These are phyloP conservation scores for Thalassiosira mediterranea DNA, from an alignment of 352 stramenopile species.

Conservation along the genomic window DNA sequence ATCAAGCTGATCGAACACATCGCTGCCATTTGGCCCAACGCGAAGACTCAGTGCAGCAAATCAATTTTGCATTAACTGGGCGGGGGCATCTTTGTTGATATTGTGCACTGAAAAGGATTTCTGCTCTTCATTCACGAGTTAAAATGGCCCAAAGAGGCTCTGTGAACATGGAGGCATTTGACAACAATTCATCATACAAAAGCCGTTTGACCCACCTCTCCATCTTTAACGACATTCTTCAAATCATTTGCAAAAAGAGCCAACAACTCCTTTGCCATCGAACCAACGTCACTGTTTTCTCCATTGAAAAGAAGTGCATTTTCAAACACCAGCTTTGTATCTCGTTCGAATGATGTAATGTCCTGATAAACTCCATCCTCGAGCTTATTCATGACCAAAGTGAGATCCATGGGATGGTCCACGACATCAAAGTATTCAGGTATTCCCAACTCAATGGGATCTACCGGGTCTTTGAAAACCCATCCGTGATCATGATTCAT, in stretches of 20 bases:
- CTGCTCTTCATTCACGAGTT: no score
- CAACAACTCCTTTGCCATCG: constrained; percentile 90
- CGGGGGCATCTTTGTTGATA: no score
- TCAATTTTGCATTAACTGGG: no score
- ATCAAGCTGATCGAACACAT: no score
- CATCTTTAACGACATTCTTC: constrained; percentile 68
- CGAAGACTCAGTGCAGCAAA: no score
- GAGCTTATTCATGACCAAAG: constrained; percentile 93
- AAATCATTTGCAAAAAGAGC: constrained; percentile 90
- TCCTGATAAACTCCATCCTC: constrained; percentile 93
- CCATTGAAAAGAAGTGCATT: constrained; percentile 95
- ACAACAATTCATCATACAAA: no score
- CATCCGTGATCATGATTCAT: constrained; percentile 95
- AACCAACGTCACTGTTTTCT: constrained; percentile 94
- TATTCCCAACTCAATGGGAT: constrained; percentile 94
- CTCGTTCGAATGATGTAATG: constrained; percentile 84
- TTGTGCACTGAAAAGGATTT: no score
- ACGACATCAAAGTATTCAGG: constrained; percentile 99
- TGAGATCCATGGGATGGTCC: constrained; percentile 97
- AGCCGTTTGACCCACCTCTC: no score
- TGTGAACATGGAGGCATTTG: no score
- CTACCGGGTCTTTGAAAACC: constrained; percentile 95
- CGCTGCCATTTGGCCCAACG: no score
- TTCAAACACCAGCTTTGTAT: constrained; percentile 88
- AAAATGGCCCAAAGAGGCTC: no score